Conservation (phyloP, 345 rosid genomes). For the Populus ilicifolia region DNA sequence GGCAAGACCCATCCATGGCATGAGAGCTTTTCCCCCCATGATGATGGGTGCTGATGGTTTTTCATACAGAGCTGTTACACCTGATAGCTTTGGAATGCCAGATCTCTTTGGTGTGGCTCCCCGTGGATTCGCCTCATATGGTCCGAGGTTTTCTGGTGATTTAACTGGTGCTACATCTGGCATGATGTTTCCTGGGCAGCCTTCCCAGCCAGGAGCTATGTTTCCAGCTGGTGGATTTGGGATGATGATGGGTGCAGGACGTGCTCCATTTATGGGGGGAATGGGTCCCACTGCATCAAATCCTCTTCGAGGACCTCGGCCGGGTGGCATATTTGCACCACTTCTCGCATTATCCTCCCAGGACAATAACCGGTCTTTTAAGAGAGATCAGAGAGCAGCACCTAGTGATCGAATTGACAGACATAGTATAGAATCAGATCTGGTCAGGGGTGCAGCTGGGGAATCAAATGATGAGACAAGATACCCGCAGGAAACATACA, state of each 20-base stretch:
- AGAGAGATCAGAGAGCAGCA: slow-evolving; percentile 47
- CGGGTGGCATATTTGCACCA: slow-evolving; percentile 52
- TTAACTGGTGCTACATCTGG: slow-evolving; percentile 71
- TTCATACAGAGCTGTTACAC: slow-evolving; percentile 58
- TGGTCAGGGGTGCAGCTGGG: slow-evolving; percentile 38
- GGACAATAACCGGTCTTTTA: slow-evolving; percentile 40
- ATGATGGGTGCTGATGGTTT: slow-evolving; percentile 86
- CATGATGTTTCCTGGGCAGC: slow-evolving; percentile 95
- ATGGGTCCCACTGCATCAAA: slow-evolving; percentile 52
- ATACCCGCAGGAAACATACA: slow-evolving; percentile 41
- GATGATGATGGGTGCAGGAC: slow-evolving; percentile 92
- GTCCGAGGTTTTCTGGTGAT: slow-evolving; percentile 89
- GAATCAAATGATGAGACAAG: slow-evolving; percentile 41
- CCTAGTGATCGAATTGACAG: slow-evolving; percentile 40
- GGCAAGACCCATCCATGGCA: slow-evolving; percentile 78
- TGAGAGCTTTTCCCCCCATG: slow-evolving; percentile 76
- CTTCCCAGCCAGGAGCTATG: slow-evolving; percentile 69
- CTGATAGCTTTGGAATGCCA: slow-evolving; percentile 83
- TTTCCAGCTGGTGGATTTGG: slow-evolving; percentile 86
- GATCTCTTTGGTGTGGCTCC: slow-evolving; percentile 80
- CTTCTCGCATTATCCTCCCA: slow-evolving; percentile 43
- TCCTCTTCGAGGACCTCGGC: slow-evolving; percentile 53
- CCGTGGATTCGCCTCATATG: slow-evolving; percentile 77
- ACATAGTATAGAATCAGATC: slow-evolving; percentile 44
- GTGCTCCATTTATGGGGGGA: slow-evolving; percentile 77